phyloP scores from a whole-genome alignment of 805 yeast species.

The Kuraishia ogatae region DNA sequence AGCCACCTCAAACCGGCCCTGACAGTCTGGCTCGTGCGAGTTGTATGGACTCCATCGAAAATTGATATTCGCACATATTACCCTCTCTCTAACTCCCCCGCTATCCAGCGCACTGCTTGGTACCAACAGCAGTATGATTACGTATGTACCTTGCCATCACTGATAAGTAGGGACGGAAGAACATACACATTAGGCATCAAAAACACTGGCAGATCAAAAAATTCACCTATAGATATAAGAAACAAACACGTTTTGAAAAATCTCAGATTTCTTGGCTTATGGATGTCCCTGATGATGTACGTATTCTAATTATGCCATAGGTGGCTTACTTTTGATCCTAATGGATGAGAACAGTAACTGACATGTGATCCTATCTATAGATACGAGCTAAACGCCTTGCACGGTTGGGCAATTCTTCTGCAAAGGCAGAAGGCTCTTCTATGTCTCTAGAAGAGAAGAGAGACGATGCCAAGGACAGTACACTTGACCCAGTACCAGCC shows the following conservation, averaged over 20 bases:
- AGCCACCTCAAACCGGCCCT: not conserved
- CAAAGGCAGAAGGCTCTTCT: not conserved
- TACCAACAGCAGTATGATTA: not conserved
- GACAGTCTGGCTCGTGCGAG: not conserved
- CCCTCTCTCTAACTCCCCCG: not conserved
- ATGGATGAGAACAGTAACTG: not conserved
- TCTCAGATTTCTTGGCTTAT: not conserved
- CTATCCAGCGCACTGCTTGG: not conserved
- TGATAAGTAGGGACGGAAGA: not conserved
- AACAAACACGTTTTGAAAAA: not conserved
- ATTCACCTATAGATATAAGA: too few relatives aligned
- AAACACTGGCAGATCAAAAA: too few relatives aligned
- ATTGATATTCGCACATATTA: not conserved
- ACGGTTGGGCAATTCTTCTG: slow-evolving; percentile 24
- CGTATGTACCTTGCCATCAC: not conserved
- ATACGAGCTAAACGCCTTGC: slow-evolving; percentile 43
- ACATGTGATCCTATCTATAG: slow-evolving; percentile 7
- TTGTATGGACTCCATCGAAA: too few relatives aligned
- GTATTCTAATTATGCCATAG: not conserved
- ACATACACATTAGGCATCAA: not conserved
- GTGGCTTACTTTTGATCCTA: not conserved
- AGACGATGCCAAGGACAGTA: not conserved
- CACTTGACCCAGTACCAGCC: not conserved
- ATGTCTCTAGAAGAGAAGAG: not conserved
- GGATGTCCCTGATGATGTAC: not conserved